Base-by-base conservation (phyloP, 306 rosid genomes). In the peach (Prunus persica) region DNA sequence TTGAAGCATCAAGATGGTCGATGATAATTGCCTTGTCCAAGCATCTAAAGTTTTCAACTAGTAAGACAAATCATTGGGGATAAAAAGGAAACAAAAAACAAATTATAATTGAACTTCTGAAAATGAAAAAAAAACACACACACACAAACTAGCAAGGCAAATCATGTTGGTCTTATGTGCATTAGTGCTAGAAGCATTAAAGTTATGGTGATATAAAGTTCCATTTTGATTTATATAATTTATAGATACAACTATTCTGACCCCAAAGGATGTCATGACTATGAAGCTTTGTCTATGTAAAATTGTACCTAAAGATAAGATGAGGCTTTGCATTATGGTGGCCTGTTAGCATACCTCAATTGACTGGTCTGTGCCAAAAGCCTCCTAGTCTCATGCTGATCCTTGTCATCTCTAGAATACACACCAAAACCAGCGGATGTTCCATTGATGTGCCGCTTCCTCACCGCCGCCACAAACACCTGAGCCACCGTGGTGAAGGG, bases 11-110 rank as follows among this genome's bases (percentile, higher is more conserved):
- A 8, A 72, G 11, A 49, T 88, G 77, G 30, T 91, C 94, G 1
- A 89, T 85, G 18, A 85, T 67, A 41, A 82, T 81, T 34, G 92
- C 97, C 82, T 83, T 89, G 76, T 89, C 92, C 86, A 91, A 80
- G 78, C 84, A 71, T 22, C 97, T 91, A 18, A 58, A 71, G 27
- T 22, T 74, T 76, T 38, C 41, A 55, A 67, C 50, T 63, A 4
- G 72, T 2, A 20, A 45, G 71, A n/a, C 19, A 43, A 20, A 43
- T n/a, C 16, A 34, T 19, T 5, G 69, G 54, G 19, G 19, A 41
- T 4, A 66, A 22, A 66, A 43, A 67, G 10, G 34, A 45, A 67
- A 20, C 38, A 27, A 32, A 13, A 13, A 22, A 12, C 7, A 66
- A 20, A 66, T 41, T 11, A n/a, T 7, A 43, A 41, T 14, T 43